Evolutionary conservation across 495 filamentous ascomycete genomes (phyloP), one percentile per base, ranked within the genome.

Genomic region (Penicillium flavigenum): DNA sequence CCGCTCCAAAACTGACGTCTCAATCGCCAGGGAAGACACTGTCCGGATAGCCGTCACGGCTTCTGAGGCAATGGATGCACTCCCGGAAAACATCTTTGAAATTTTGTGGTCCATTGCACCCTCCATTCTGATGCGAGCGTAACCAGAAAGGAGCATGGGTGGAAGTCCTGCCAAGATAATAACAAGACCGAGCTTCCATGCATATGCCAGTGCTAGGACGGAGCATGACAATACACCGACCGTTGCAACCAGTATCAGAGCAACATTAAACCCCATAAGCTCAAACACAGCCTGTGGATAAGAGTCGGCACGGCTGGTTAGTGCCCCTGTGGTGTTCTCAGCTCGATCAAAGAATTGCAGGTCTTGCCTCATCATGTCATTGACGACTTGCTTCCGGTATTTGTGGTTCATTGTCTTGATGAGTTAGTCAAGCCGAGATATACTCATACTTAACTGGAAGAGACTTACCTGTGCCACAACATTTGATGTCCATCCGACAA

Each of bases 301-400:
- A 47, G 76, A 75, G 9, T 81, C 77, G 3, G 88, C 73, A 7
- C 79, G 77, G 4, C 83, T 77, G 7, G 81, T 81, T 32, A 91
- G 71, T 12, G 87, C 78, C 3, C 87, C 88, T 6, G 80, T 74
- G 0, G 85, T 78, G 58, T 89, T 87, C 46, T 83, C 57, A 5
- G 41, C 5, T 8, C 70, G 65, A 66, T 91, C 87, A 57, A 87
- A 91, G 68, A 86, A 90, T 0, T 76, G 64, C 19, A 83, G 81
- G 47, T 82, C 81, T 56, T 86, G 81, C 57, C 68, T 72, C 20
- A 87, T 57, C 46, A 84, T 79, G 43, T 72, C 74, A 41, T 83
- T 74, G 52, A 88, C 80, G 57, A 86, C 83, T 62, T 88, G 76
- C 45, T 79, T 75, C 27, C 84, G 76, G 62, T 84, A 86, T 12